Evolutionary conservation across 2,329 filamentous ascomycete genomes (phyloP).

Genomic region (Colletotrichum shisoi): DNA sequence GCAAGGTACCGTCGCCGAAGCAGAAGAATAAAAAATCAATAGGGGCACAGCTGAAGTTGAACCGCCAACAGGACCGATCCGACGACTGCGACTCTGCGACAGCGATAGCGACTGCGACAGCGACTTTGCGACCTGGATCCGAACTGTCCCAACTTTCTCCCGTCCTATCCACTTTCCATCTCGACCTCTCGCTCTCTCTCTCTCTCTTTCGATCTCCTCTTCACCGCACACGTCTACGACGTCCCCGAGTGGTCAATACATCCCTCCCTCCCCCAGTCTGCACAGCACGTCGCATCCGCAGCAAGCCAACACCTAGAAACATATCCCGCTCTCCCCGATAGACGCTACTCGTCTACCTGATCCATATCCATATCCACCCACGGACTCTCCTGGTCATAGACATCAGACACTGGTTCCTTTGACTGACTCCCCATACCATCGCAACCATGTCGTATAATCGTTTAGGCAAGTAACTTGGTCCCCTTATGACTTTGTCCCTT

Average conservation of each 20-base stretch:
- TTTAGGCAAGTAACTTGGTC: slow-evolving; percentile 65
- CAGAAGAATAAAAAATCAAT: neutral
- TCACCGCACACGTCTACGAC: slow-evolving; percentile 8
- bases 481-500: slow-evolving; percentile 41
- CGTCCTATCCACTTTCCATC: slow-evolving; percentile 18
- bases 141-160: slow-evolving; percentile 18
- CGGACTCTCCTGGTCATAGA: slow-evolving; percentile 36
- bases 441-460: slow-evolving; percentile 75
- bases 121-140: slow-evolving; percentile 27
- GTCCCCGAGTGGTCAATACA: slow-evolving; percentile 17
- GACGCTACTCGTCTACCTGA: slow-evolving; percentile 33
- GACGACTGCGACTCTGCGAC: slow-evolving; percentile 20
- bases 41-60: slow-evolving; percentile 36
- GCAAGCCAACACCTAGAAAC: slow-evolving; percentile 36
- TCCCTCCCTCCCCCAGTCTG: slow-evolving; percentile 15
- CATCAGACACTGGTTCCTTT: slow-evolving; percentile 40
- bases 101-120: slow-evolving; percentile 22
- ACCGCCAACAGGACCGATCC: slow-evolving; percentile 24
- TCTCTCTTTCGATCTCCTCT: slow-evolving; percentile 9
- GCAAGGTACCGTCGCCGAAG: slow-evolving; percentile 7
- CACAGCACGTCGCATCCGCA: slow-evolving; percentile 34
- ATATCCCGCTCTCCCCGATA: slow-evolving; percentile 28
- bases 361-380: slow-evolving; percentile 37
- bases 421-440: slow-evolving; percentile 31
- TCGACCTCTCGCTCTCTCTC: slow-evolving; percentile 3